phyloP scores from a whole-genome alignment of 148 eudicot genomes.

The Linanthus parryae region DNA sequence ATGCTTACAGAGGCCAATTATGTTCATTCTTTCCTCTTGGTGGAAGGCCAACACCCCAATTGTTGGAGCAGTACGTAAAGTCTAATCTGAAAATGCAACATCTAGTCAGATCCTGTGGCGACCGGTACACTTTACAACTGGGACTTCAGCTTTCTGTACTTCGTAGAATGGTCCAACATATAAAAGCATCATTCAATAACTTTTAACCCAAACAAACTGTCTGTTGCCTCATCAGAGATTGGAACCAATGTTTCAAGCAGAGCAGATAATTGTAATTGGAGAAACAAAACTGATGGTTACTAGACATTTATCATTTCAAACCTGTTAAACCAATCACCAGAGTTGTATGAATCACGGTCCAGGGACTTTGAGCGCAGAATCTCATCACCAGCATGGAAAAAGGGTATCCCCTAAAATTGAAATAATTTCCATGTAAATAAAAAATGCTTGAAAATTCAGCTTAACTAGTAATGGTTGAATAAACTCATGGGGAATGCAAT shows the following conservation, averaged over 20 bases:
- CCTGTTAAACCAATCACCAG: constrained; percentile 99
- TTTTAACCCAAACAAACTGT: too few relatives aligned
- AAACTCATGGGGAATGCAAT: background rate
- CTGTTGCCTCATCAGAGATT: background rate
- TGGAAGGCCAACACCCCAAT: constrained; percentile 99
- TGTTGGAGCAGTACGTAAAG: constrained; percentile 79
- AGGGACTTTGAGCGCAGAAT: constrained; percentile 93
- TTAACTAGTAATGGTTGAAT: too few relatives aligned
- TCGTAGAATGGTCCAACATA: too few relatives aligned
- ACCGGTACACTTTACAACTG: background rate
- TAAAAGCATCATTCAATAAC: too few relatives aligned
- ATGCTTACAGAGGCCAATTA: constrained; percentile 84
- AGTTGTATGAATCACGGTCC: constrained; percentile 95
- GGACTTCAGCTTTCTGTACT: too few relatives aligned
- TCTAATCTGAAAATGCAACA: constrained; percentile 55
- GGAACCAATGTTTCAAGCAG: constrained; percentile 2
- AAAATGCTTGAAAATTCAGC: background rate
- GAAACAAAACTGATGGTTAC: background rate
- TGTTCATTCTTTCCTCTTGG: constrained; percentile 70
- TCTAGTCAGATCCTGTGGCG: constrained; percentile 1
- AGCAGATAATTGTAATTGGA: background rate
- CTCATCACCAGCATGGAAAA: constrained; percentile 98
- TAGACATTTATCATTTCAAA: constrained; percentile 10
- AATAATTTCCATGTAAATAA: too few relatives aligned
- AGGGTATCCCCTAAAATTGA: constrained; percentile 70